Evolutionary conservation across 164 flowering plant species (phyloP).

Genomic region (Vitis cinerea): DNA sequence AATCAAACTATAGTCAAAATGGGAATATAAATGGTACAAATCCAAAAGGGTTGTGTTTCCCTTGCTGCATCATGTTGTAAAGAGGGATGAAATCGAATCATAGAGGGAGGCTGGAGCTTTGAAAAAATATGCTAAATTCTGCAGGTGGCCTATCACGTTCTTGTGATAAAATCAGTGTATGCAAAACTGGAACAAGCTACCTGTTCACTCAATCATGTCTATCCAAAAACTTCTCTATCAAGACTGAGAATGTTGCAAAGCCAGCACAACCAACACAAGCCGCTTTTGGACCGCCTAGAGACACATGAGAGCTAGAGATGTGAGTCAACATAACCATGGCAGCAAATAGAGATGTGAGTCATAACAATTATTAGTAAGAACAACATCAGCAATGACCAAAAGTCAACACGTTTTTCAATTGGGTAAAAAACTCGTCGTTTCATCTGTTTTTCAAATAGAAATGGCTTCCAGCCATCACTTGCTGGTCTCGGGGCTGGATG

Average conservation of each 20-base stretch:
- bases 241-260: slow-evolving; percentile 85
- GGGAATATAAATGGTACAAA: no score
- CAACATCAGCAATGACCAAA: background rate
- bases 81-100: no score
- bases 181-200: slow-evolving; percentile 18
- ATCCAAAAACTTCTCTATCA: slow-evolving; percentile 69
- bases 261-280: slow-evolving; percentile 96
- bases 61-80: no score
- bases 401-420: background rate
- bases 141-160: background rate
- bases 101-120: no score
- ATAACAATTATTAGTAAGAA: background rate
- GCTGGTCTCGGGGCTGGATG: no score
- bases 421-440: no score
- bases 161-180: background rate
- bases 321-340: background rate
- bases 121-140: background rate
- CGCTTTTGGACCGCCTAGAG: slow-evolving; percentile 85
- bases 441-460: no score
- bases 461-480: no score
- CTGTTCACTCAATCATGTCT: slow-evolving; percentile 34
- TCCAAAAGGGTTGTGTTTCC: no score
- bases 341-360: background rate
- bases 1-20: no score
- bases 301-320: background rate